Evolutionary conservation across 768 basidiomycete species (phyloP), one percentile per base, ranked within the genome.

Genomic region (Tulasnella sp.): DNA sequence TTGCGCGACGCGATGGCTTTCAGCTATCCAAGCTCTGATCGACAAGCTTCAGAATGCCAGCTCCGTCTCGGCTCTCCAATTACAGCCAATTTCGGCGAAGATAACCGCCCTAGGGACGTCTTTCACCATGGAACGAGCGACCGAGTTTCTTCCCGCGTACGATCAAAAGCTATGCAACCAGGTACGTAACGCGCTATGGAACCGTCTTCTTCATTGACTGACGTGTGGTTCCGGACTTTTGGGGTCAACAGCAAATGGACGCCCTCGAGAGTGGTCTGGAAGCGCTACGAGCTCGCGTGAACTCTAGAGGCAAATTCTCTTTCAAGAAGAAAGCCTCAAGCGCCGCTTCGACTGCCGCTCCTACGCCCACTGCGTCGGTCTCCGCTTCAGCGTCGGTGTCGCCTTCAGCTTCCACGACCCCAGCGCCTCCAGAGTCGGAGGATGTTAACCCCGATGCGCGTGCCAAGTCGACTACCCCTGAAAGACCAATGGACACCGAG

Each of bases 291-390:
- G 3, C 37, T 20, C 50, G 28, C 3, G 37, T 28, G 9, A 11
- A 11, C n/a, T 37, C 77, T 1, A 69, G 60, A 69, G 34, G 31
- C 44, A 48, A 54, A n/a, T 78, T 78, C 31, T 50, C 58, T 41
- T 69, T 78, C 41, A 78, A 78, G 77, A 78, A 78, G 34, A 78
- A 78, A 28, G 34, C 24, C 16, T 14, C 64, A 34, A 54, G 24
- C 24, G 64, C 64, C 9, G 31, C 64, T 69, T 69, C 64, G 20
- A 37, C 31, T 37, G 8, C 64, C 16, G 6, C 64, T 37, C 64
- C 64, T 14, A 28, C 64, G 24, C 14, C 58, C 3, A 37, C 37
- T 28, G 1, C 22, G 11, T 60, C 58, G 58, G 44, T 60, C 58
- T 16, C 58, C 14, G 58, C 58, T 31, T 9, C 58, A 28, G 31